A percentile compares a stretch with the other conserved stretches of the same genome.
Conservation (phyloP, 805 yeast genomes). For the Kuraishia ogatae region DNA sequence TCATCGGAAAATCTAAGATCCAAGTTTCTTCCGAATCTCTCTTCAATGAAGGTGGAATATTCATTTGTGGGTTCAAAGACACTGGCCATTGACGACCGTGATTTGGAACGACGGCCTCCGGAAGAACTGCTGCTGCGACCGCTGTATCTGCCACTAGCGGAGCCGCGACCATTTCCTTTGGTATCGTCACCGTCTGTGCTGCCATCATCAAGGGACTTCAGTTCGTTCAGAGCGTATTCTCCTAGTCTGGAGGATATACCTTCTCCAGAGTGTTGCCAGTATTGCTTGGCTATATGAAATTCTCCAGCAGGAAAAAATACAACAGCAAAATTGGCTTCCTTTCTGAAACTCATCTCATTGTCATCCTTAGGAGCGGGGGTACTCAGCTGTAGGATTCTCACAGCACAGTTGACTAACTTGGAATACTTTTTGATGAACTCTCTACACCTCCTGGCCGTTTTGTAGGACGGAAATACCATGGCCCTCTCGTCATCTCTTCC, state of each 20-base stretch:
- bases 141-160: neutral
- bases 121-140: conserved; percentile 2
- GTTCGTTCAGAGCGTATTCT: conserved; percentile 68
- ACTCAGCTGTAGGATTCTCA: conserved; percentile 65
- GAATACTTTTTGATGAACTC: conserved; percentile 53
- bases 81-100: conserved; percentile 4
- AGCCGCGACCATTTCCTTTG: conserved; percentile 4
- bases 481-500: conserved; percentile 74
- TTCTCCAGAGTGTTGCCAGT: conserved; percentile 98
- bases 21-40: conserved; percentile 82
- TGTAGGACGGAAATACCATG: conserved; percentile 70
- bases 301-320: conserved; percentile 65
- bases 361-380: conserved; percentile 57
- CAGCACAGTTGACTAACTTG: conserved; percentile 23
- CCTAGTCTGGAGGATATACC: conserved; percentile 90
- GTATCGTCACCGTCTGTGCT: conserved; percentile 9
- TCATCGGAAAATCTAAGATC: conserved; percentile 67
- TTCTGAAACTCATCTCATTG: conserved; percentile 48
- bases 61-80: conserved; percentile 27
- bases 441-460: conserved; percentile 78
- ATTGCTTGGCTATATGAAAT: conserved; percentile 63
- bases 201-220: conserved; percentile 27
- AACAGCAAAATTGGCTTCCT: conserved; percentile 65
- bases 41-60: conserved; percentile 66
- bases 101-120: neutral